A percentile compares a stretch with the other conserved stretches of the same genome.
Evolutionary conservation across 805 yeast species (phyloP).

Genomic region (Candida ficus): DNA sequence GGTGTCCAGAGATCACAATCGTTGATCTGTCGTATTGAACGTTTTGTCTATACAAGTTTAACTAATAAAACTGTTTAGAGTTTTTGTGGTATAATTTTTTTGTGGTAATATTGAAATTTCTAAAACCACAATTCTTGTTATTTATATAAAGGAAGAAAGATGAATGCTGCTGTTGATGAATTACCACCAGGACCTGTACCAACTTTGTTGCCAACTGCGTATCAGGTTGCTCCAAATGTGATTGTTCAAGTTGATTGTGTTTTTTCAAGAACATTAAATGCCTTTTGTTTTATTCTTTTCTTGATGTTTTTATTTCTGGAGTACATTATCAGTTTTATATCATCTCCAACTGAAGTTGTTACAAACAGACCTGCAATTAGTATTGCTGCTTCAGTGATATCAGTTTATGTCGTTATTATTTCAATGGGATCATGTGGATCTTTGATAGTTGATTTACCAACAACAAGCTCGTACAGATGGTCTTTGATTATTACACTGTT

Average conservation of each 20-base stretch:
- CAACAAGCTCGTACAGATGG: background rate
- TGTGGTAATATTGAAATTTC: background rate
- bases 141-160: background rate
- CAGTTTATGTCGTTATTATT: conserved; percentile 3
- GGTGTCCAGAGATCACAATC: conserved; percentile 62
- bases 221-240: conserved; percentile 5
- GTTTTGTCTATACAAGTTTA: conserved; percentile 25
- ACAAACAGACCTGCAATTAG: conserved; percentile 17
- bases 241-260: conserved; percentile 1
- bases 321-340: conserved; percentile 12
- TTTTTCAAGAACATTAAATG: background rate
- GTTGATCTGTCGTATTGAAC: conserved; percentile 48
- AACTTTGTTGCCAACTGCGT: background rate
- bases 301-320: conserved; percentile 8
- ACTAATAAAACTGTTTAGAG: background rate
- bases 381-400: conserved; percentile 5
- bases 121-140: background rate
- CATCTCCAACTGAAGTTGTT: conserved; percentile 16
- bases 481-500: background rate
- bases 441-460: background rate
- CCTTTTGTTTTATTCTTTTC: background rate
- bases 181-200: background rate
- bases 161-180: background rate
- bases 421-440: background rate
- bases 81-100: background rate